A percentile compares a stretch with the other conserved stretches of the same genome.
Evolutionary conservation across 345 rosid species (phyloP).

Genomic region (Murraya koenigii): DNA sequence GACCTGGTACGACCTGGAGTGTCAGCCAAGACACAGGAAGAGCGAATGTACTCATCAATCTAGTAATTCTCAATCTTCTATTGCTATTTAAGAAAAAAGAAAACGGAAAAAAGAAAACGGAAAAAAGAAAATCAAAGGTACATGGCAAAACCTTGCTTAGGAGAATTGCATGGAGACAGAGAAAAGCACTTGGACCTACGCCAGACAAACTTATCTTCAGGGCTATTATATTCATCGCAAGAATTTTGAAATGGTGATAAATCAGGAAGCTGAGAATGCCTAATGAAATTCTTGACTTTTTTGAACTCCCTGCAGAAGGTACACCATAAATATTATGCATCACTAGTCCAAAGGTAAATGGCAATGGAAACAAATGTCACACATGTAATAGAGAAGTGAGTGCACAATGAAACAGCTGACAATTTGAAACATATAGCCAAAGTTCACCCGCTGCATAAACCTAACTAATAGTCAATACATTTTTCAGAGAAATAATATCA

Average conservation of each 20-base stretch:
- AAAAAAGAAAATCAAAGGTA: background rate
- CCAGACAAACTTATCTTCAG: conserved; percentile 25
- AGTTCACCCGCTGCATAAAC: background rate
- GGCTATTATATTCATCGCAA: conserved; percentile 28
- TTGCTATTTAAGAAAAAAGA: background rate
- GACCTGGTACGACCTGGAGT: conserved; percentile 40
- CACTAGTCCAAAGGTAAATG: conserved; percentile 6
- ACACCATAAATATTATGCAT: conserved; percentile 15
- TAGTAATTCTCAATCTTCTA: background rate
- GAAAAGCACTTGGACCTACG: conserved; percentile 20
- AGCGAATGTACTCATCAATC: background rate
- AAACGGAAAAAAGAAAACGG: too few species aligned
- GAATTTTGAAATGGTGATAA: conserved; percentile 37
- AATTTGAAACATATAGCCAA: background rate
- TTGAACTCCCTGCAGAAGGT: conserved; percentile 55
- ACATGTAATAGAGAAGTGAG: background rate
- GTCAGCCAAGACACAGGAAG: background rate
- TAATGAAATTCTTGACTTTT: conserved; percentile 26
- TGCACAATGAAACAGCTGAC: background rate
- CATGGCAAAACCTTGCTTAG: conserved; percentile 37
- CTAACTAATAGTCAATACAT: background rate
- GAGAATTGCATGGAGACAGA: conserved; percentile 32
- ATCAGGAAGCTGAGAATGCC: conserved; percentile 40
- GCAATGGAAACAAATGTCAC: background rate
- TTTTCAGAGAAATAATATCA: background rate